Base-by-base conservation (phyloP, 305 asterid species). In the Fraxinus angustifolia region DNA sequence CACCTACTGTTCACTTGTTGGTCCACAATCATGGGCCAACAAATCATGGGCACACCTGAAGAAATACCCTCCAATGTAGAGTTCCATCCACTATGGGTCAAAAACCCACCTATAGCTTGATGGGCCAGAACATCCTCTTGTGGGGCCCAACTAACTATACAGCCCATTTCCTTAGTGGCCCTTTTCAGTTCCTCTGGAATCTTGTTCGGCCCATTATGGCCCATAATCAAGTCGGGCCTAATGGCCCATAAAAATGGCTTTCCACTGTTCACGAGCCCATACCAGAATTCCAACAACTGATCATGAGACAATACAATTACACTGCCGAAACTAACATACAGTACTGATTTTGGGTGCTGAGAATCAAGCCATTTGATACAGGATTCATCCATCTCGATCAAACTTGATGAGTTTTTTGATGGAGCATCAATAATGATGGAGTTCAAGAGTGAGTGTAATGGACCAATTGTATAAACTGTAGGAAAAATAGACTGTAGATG, bases 11-110 rank as follows among this genome's bases (percentile, higher is more conserved):
- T 89, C 82, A 78, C 81, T 5, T 40, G 87, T 23, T 89, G 90
- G 10, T 89, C 92, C 16, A 77, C 76, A 7, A 77, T 6, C 33
- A 3, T 8, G 33, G 92, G 88, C 86, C 88, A 80, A 75, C 90
- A 85, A 14, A 89, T 83, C 91, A 89, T 87, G 12, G 91, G 87
- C 81, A 83, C 86, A 4, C 90, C 91, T 3, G 60, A 84, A 14
- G 58, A 56, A 53, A 89, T 85, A 33, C 91, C 82, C 75, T 88
- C 91, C 77, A 88, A 21, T 19, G 85, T 80, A 38, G 91, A 88
- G 77, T 88, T 88, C 90, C 89, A 89, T 26, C 91, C 91, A 58
- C 87, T 58, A 53, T 88, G 90, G 8, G 90, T 87, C 28, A 88
- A 74, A 65, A 87, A 88, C 38, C 90, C 88, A 33, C 88, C 89